Evolutionary conservation across 371 early-diverging fungal species (phyloP), one percentile per base, ranked within the genome.

Genomic region (Mucor sp.): DNA sequence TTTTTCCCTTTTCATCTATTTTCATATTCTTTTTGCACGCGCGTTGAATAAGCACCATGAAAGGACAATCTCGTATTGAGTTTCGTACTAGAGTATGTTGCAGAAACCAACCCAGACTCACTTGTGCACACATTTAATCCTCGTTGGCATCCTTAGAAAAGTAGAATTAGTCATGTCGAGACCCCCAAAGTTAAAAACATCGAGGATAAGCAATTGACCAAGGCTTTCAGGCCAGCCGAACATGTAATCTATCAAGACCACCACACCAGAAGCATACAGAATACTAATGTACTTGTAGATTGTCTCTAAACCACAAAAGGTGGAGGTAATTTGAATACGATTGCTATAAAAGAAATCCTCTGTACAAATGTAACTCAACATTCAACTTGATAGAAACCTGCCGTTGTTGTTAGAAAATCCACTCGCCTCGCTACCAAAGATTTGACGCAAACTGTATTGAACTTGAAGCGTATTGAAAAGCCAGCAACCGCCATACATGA

Each of bases 41-140:
- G 53, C 53, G 53, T 53, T 53, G 14, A 53, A 53, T n/a, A 57
- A 57, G n/a, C 15, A 57, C n/a, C 33, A 58, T 69, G 63, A 63
- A 64, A 30, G 32, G 14, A 25, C 60, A 69, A 41, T 35, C 53
- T 17, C 44, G 32, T 28, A 39, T 69, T 43, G 50, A 35, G 7
- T 47, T 69, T 63, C 63, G 59, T 19, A 23, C 63, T 35, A 68
- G 68, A 50, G 68, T 68, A 68, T 27, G 23, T 23, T 59, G 7
- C 25, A 4, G n/a, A n/a, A n/a, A n/a, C n/a, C n/a, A n/a, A n/a
- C n/a, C n/a, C 25, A 14, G 1, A 59, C 5, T 23, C 7, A 12
- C 37, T 0, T 41, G 39, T 21, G n/a, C n/a, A 17, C 30, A 32
- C 1, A n/a, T n/a, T 4, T 61, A 28, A 41, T 44, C 5, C 4